Evolutionary conservation across 345 rosid species (phyloP).

Genomic region (Dipteronia sinensis): DNA sequence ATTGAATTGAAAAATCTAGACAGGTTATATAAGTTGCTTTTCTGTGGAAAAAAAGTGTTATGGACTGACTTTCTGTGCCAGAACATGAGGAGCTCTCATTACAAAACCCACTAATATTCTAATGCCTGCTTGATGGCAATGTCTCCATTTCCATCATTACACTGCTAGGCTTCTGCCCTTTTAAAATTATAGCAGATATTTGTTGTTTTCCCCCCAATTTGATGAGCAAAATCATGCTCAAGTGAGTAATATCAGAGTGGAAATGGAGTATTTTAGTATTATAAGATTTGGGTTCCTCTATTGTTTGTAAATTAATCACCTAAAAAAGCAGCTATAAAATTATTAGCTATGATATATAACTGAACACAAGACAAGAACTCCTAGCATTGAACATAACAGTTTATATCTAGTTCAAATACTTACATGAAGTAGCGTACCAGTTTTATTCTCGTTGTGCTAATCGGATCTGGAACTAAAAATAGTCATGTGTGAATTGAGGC

Average conservation of each 20-base stretch:
- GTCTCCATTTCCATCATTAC: constrained; percentile 27
- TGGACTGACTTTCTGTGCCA: constrained; percentile 29
- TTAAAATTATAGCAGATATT: not conserved
- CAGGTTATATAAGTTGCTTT: not conserved
- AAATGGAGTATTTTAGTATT: not conserved
- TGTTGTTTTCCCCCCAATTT: not conserved
- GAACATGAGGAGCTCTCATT: constrained; percentile 20
- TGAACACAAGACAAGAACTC: not conserved
- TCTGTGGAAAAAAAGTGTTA: not conserved
- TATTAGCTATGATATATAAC: not conserved
- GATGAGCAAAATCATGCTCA: not conserved
- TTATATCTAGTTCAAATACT: too few species aligned
- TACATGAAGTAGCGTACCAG: not conserved
- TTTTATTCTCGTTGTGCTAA: not conserved
- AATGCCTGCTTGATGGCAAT: not conserved
- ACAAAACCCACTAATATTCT: constrained; percentile 1
- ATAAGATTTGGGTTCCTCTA: not conserved
- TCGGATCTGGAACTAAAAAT: not conserved
- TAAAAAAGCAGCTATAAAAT: not conserved
- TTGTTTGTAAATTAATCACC: not conserved
- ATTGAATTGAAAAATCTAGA: not conserved
- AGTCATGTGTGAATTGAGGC: not conserved
- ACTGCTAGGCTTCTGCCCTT: constrained; percentile 8
- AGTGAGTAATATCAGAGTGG: not conserved
- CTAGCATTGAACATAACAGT: not conserved